Base-by-base conservation (phyloP, 164 flowering plant genomes). In the Echeveria elegans region DNA sequence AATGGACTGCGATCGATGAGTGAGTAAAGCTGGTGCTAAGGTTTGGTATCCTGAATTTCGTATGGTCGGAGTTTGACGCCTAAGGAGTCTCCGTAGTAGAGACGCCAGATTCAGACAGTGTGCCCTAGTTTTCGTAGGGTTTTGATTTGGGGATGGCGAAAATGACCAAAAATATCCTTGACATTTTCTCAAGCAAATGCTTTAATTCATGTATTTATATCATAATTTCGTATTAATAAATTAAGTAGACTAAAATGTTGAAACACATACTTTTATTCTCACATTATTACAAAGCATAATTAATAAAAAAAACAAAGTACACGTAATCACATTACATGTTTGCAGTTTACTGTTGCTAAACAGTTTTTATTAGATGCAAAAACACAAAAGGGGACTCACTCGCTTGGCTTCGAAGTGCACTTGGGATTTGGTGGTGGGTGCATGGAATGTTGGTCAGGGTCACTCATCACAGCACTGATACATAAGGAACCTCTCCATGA, bases 391-490 rank as follows among this genome's bases (percentile, higher is more conserved):
- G 56, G 26, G 21, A n/a, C 18, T 47, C 10, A 50, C 10, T 50
- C n/a, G 26, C 56, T 50, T 47, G 52, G 21, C 1, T 5, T 43
- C 18, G 15, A 43, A 15, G 47, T 43, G 47, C 47, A 43, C 47
- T 43, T 43, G 4, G 47, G 47, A 43, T 38, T 10, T 10, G 6
- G 45, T 8, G 15, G 15, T 15, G 6, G 10, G 24, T 19, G 26
- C 24, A 19, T 48, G 56, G 23, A 48, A 48, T 0, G 11, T 8
- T 48, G 56, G 4, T 34, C 37, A 34, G 37, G 37, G 37, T 56
- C 61, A 56, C 61, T 69, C 85, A 43, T 87, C 89, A 77, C 92
- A 87, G 80, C 92, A 87, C 40, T 86, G 83, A 32, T 81, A 87
- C 85, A 82, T 81, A 71, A 80, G 65, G 78, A 72, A 81, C 78